Conservation (phyloP, 176 grass and related monocot species). For the Elymus sibiricus region DNA sequence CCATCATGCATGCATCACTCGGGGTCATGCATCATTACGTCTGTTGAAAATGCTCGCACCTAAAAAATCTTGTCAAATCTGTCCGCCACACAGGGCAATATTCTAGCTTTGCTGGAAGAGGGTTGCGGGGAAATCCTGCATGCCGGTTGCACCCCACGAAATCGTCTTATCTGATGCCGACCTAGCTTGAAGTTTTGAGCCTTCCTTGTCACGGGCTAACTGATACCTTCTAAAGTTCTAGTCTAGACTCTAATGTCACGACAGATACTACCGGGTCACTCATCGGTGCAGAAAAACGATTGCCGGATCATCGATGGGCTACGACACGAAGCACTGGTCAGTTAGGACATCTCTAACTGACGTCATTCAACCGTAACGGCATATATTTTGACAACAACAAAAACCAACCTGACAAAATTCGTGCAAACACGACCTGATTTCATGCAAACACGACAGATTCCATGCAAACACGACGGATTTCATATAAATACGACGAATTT, state of each 20-base stretch:
- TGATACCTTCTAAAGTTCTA: not conserved
- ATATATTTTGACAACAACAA: too few species aligned
- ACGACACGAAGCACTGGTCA: not conserved
- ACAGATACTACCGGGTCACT: too few species aligned
- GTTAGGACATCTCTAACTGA: not conserved
- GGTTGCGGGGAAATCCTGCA: conserved; percentile 8
- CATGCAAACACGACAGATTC: too few species aligned
- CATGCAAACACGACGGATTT: too few species aligned
- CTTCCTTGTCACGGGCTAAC: not conserved
- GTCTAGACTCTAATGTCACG: not conserved
- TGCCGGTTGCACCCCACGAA: conserved; percentile 30
- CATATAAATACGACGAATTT: too few species aligned
- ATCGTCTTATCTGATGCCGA: conserved; percentile 1
- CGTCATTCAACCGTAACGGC: too few species aligned
- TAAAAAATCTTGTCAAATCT: not conserved
- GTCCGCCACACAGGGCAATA: not conserved
- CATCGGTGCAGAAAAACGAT: not conserved
- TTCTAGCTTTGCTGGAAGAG: not conserved
- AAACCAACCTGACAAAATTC: too few species aligned
- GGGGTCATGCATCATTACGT: not conserved
- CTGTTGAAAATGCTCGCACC: conserved; percentile 3
- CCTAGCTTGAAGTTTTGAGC: not conserved
- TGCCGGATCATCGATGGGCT: not conserved
- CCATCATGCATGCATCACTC: conserved; percentile 18
- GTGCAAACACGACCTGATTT: too few species aligned